Evolutionary conservation across 306 rosid species (phyloP), one percentile per base, ranked within the genome.

Genomic region (Castanea crenata): DNA sequence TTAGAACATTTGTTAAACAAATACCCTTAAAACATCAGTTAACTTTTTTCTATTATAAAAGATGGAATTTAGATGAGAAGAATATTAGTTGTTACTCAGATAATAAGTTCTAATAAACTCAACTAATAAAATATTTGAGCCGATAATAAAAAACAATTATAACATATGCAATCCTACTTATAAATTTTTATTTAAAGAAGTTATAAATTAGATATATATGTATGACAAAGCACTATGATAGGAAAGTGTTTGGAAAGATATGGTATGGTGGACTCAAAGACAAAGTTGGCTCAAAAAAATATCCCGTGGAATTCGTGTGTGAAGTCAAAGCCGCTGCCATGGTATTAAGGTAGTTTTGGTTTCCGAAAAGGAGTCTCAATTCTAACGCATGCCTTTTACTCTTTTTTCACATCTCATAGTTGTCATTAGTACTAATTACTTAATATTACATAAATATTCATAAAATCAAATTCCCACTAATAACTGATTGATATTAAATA

Each of bases 361-460:
- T 87, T 90, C 89, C 84, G 57, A 77, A 73, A 44, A 74, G 80
- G 83, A 44, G 86, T 92, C 90, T 84, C 67, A 79, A 64, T 82
- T 78, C 84, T 81, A 87, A 90, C 85, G 88, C 85, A 81, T 84
- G 78, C 79, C 76, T 62, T 85, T 85, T 74, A 85, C 61, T 80
- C 70, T 69, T 20, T 80, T 58, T 58, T 23, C 5, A 63, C 34
- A 35, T 35, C 49, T 54, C 27, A 4, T 23, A 72, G 52, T 56
- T 27, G 61, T 76, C 54, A 63, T 75, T 70, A 46, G 64, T 79
- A 73, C 31, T 69, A 56, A 51, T 63, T 74, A 55, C 79, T 52
- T 34, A 31, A 59, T 23, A 57, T 49, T 59, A 71, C 75, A 25
- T 57, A 34, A 12, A 14, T 71, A 69, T 74, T 70, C 38, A 16